Conservation (phyloP, 495 filamentous ascomycete genomes). For the Letharia lupina region DNA sequence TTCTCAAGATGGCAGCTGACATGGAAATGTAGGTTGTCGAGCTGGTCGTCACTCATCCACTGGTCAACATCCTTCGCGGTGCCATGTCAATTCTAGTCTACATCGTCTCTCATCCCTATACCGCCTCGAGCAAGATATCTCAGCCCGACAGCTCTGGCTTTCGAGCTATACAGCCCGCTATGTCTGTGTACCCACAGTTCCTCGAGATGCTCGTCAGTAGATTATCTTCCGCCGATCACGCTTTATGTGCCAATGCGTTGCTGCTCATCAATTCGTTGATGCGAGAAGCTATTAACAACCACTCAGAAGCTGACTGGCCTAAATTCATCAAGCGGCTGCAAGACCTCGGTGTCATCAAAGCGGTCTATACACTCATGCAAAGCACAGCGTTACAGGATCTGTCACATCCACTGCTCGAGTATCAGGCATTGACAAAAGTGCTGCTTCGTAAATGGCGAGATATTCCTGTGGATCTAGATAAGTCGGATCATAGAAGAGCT, state of each 20-base stretch:
- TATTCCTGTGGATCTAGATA: slow-evolving; percentile 72
- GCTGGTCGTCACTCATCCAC: slow-evolving; percentile 86
- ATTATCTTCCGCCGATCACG: slow-evolving; percentile 88
- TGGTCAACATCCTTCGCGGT: slow-evolving; percentile 94
- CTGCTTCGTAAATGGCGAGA: slow-evolving; percentile 86
- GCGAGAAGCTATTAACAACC: slow-evolving; percentile 82
- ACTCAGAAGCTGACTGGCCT: slow-evolving; percentile 74
- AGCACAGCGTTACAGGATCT: slow-evolving; percentile 88
- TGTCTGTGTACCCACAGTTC: slow-evolving; percentile 85
- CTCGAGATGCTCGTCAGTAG: slow-evolving; percentile 86
- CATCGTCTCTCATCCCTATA: slow-evolving; percentile 76
- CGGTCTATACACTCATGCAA: slow-evolving; percentile 87
- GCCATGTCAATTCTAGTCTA: slow-evolving; percentile 94
- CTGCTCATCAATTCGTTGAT: slow-evolving; percentile 93
- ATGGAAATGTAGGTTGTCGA: slow-evolving; percentile 63
- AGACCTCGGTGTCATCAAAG: slow-evolving; percentile 86
- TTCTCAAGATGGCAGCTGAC: background rate
- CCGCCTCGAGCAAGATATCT: slow-evolving; percentile 31
- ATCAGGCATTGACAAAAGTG: slow-evolving; percentile 86
- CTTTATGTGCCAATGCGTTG: slow-evolving; percentile 88
- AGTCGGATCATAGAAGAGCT: slow-evolving; percentile 80
- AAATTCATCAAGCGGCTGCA: slow-evolving; percentile 90
- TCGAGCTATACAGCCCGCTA: slow-evolving; percentile 82
- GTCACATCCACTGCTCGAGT: slow-evolving; percentile 84
- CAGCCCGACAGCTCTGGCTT: slow-evolving; percentile 65